Percentiles rank a stretch among this genome's conserved stretches.
These are phyloP conservation scores for Citrus sinensis DNA, from an alignment of 345 rosid genomes.

Conservation along the genomic window DNA sequence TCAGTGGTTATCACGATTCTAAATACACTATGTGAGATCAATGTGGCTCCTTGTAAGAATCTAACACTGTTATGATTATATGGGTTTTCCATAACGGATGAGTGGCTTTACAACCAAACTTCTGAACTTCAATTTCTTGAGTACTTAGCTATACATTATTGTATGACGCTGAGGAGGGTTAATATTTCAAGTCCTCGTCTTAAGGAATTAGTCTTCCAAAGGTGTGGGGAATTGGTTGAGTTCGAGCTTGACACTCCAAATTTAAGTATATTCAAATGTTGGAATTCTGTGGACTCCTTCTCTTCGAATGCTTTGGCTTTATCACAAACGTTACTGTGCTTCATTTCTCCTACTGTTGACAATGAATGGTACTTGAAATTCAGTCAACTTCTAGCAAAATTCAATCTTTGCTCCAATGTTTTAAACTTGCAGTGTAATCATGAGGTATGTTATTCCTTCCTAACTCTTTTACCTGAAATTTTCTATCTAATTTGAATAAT, in stretches of 20 bases:
- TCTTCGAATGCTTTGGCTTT: background rate
- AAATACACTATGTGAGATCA: background rate
- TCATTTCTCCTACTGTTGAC: background rate
- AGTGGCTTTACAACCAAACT: background rate
- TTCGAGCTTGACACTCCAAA: background rate
- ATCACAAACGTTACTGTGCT: background rate
- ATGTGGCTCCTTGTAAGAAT: background rate
- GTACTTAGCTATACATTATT: background rate
- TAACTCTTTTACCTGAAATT: no score
- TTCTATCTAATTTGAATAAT: no score
- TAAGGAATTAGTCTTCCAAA: background rate
- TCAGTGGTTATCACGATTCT: rapidly evolving
- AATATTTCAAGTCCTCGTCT: background rate
- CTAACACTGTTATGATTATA: background rate
- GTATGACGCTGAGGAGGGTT: background rate
- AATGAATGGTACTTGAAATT: no score
- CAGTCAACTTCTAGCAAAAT: no score
- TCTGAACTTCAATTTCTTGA: background rate
- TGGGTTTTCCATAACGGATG: background rate
- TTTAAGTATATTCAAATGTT: background rate
- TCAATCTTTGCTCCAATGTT: no score
- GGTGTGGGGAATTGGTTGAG: background rate
- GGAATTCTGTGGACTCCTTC: background rate
- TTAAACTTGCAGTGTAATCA: no score
- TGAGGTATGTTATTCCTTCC: no score